phyloP scores from a whole-genome alignment of 2,329 filamentous ascomycete genomes.

The Periconia macrospinosa region DNA sequence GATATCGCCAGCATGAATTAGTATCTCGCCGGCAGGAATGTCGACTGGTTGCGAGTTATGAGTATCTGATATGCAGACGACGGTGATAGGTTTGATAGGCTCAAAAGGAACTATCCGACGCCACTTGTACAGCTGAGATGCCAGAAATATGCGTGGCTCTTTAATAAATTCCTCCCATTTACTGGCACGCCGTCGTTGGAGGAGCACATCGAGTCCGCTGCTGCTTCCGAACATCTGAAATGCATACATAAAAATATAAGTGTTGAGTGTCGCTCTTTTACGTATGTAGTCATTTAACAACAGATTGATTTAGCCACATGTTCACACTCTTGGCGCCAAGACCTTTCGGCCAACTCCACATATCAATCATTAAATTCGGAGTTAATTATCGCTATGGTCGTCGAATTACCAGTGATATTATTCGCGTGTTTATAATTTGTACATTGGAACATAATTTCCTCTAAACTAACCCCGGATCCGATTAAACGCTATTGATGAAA shows the following conservation, averaged over 20 bases:
- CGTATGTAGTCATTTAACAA: no score
- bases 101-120: background rate
- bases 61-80: slow-evolving; percentile 88
- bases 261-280: no score
- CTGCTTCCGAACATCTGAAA: background rate
- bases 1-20: slow-evolving; percentile 86
- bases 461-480: no score
- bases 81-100: slow-evolving; percentile 53
- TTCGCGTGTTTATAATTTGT: no score
- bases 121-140: slow-evolving; percentile 1
- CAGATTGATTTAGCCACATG: no score
- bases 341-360: no score
- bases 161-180: slow-evolving; percentile 1
- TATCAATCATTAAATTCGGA: no score
- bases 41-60: slow-evolving; percentile 51
- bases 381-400: no score
- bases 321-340: no score
- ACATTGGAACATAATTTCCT: no score
- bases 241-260: no score
- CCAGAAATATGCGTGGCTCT: slow-evolving; percentile 2
- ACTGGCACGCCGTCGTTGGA: background rate
- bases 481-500: slow-evolving; percentile 23
- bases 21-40: slow-evolving; percentile 74
- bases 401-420: no score
- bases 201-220: slow-evolving; percentile 1